Evolutionary conservation across 495 filamentous ascomycete species (phyloP), one percentile per base, ranked within the genome.

Genomic region (Aspergillus indologenus): DNA sequence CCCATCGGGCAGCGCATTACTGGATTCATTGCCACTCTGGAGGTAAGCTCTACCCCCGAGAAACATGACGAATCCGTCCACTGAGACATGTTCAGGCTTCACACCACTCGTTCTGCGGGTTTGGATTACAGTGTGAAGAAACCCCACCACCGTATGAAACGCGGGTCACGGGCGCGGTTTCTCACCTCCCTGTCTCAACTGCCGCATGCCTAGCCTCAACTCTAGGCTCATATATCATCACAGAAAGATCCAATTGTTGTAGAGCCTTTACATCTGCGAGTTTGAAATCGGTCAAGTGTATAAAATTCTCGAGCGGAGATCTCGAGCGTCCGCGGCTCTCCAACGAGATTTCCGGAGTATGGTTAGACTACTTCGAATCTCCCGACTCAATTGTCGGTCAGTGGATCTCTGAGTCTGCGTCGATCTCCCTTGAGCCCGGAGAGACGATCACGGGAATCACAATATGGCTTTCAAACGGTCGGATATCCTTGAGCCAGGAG

Each of bases 271-370:
- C 53, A 15, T 45, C 59, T 45, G 59, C 53, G 12, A 20, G 21
- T 21, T 29, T 61, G 17, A 7, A 56, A 5, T 18, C 20, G 11
- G 47, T 56, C 21, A 61, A 40, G 19, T n/a, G 21, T 2, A 56
- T 61, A 21, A 1, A 12, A 21, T 29, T 61, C 19, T 61, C 59
- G 20, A 51, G 23, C 0, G 59, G 59, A 14, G 3, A 19, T 31
- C 5, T n/a, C 6, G 47, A 23, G 6, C 53, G 59, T 34, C 59
- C 59, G 22, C 59, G 59, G 17, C 15, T 9, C 19, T 7, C 45
- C 11, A 17, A 45, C 14, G 53, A 61, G 48, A 42, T 61, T 17
- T 61, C 59, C 9, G 59, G 53, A 18, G n/a, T 61, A 26, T 61
- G 53, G 59, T 43, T 61, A 18, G 53, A 61, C 1, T 56, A 61